A percentile compares a stretch with the other conserved stretches of the same genome.
Conservation (phyloP, 768 basidiomycete genomes). For the Boletales sp. region DNA sequence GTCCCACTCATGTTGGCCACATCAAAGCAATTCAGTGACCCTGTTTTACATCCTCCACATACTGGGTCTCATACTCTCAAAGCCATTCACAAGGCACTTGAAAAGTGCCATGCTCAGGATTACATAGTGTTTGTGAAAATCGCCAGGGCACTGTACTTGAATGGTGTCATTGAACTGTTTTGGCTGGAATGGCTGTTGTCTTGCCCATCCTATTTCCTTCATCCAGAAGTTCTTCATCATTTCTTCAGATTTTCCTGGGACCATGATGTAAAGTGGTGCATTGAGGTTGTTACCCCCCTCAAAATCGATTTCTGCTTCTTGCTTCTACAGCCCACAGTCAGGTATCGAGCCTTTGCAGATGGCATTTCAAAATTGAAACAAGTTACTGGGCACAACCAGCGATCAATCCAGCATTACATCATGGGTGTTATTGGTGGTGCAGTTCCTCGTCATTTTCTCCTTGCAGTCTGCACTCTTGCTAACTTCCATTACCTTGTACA, state of each 20-base stretch:
- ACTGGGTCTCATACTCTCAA: constrained; percentile 23
- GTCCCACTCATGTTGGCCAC: constrained; percentile 22
- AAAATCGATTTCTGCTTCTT: constrained; percentile 38
- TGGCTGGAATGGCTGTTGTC: constrained; percentile 36
- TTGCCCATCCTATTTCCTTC: constrained; percentile 33
- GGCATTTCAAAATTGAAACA: too few species aligned
- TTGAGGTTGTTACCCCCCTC: neutral
- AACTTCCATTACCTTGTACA: constrained; percentile 40
- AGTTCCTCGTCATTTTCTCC: neutral
- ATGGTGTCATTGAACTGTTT: neutral
- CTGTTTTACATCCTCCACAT: constrained; percentile 23
- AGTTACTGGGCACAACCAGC: constrained; percentile 4
- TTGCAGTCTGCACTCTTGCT: constrained; percentile 24
- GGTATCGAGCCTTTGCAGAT: too few species aligned
- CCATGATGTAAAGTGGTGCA: neutral
- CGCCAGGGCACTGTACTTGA: constrained; percentile 1
- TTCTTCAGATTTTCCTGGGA: neutral
- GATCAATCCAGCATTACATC: constrained; percentile 12
- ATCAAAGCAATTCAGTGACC: constrained; percentile 30
- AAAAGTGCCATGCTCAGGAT: neutral
- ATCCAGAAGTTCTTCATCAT: constrained; percentile 15
- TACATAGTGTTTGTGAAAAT: constrained; percentile 3
- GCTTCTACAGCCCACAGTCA: constrained; percentile 34
- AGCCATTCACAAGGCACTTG: constrained; percentile 2
- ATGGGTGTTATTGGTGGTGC: constrained; percentile 15